Percentiles rank a stretch among this genome's conserved stretches.
These are phyloP conservation scores for Chlorella sp. DNA, from an alignment of 139 green algal species.

Conservation along the genomic window DNA sequence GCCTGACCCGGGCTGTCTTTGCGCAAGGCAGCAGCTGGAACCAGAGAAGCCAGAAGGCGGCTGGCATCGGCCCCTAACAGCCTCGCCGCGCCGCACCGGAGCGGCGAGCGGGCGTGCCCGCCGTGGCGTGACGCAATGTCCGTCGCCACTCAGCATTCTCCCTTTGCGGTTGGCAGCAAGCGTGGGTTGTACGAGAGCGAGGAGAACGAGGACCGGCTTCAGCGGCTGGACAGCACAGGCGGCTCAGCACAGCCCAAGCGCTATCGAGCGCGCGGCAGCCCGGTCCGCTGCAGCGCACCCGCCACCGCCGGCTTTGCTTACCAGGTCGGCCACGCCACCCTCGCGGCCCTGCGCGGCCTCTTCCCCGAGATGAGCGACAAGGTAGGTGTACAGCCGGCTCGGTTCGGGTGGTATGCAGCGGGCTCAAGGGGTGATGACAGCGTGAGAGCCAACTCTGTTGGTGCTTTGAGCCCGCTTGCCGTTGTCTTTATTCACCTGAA, in stretches of 20 bases:
- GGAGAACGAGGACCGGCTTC: constrained; percentile 38
- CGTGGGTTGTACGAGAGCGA: constrained; percentile 28
- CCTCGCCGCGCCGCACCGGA: too few relatives aligned
- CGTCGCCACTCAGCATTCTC: constrained; percentile 29
- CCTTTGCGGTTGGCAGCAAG: constrained; percentile 29
- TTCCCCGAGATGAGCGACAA: constrained; percentile 80
- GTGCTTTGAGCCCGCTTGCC: too few relatives aligned
- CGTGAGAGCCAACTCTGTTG: too few relatives aligned
- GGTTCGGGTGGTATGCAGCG: too few relatives aligned
- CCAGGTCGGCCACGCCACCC: constrained; percentile 36
- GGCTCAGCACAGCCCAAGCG: constrained; percentile 2
- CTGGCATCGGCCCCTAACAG: too few relatives aligned
- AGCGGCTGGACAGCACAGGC: constrained; percentile 23
- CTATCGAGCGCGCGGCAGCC: constrained; percentile 30
- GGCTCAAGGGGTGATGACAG: too few relatives aligned
- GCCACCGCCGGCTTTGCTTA: constrained; percentile 11
- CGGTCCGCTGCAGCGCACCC: not conserved
- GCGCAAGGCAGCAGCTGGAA: too few relatives aligned
- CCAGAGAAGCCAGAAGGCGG: too few relatives aligned
- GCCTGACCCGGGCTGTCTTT: too few relatives aligned
- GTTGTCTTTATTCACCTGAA: too few relatives aligned
- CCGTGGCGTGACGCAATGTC: not conserved
- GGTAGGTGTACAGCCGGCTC: constrained; percentile 27
- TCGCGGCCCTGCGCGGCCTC: constrained; percentile 63
- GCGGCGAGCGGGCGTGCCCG: too few relatives aligned